Evolutionary conservation across 2,329 filamentous ascomycete genomes (phyloP), one percentile per base, ranked within the genome.

Genomic region (Trichoderma gracile): DNA sequence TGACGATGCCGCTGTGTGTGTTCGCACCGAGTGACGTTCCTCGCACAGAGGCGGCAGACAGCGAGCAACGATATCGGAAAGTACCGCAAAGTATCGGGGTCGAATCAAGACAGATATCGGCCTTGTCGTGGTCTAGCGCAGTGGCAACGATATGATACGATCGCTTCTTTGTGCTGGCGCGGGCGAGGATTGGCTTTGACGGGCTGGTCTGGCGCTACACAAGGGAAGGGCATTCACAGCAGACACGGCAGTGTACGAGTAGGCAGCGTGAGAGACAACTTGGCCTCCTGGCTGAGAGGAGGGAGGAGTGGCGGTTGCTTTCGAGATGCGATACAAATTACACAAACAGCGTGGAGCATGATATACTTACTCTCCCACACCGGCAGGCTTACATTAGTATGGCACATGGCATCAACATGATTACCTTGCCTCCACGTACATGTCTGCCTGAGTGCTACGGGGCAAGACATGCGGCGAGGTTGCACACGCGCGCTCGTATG

Each of bases 121-220:
- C 33, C 19, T 30, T 52, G 25, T 33, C 25, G 49, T 33, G 49
- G 49, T 30, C 49, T 25, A 62, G 33, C 33, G 33, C 33, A 38
- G 47, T 62, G 59, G 59, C 59, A 25, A 54, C 46, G 58, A 46
- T 52, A 58, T 58, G 45, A 49, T 25, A 49, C 56, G 45, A 45
- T 62, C 40, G 59, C 59, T 46, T 40, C 33, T 38, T 12, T 38
- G 12, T 38, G 33, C 33, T 58, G 40, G 42, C 17, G 54, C 21
- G n/a, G 54, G 54, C 42, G 42, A 57, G 40, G 54, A 46, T 53
- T 19, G 49, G 52, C 47, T 47, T 47, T 40, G 53, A 54, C 40
- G 40, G 58, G 58, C n/a, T n/a, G n/a, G n/a, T n/a, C 57, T 47
- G 60, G 60, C 49, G 60, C 60, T 56, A 49, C 60, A 63, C 61